phyloP scores from a whole-genome alignment of 345 rosid species.

The Anacardium occidentale region DNA sequence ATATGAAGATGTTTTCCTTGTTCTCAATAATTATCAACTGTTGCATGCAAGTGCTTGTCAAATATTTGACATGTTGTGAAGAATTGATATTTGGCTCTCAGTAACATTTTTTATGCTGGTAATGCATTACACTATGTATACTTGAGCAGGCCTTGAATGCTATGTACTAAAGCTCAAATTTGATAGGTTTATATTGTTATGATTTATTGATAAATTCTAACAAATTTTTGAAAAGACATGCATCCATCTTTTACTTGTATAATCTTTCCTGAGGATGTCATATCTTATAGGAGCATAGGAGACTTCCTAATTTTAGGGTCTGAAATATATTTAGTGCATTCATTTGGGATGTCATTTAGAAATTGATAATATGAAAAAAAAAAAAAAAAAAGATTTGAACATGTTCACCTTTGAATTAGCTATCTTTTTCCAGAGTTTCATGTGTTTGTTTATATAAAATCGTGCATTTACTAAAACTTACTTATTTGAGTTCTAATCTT shows the following conservation, averaged over 20 bases:
- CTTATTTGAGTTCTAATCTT: slow-evolving; percentile 8
- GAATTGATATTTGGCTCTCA: background rate
- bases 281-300: background rate
- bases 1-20: background rate
- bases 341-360: background rate
- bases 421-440: background rate
- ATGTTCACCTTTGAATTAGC: background rate
- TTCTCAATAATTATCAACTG: slow-evolving; percentile 1
- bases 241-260: background rate
- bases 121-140: background rate
- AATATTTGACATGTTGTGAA: background rate
- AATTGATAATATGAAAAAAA: background rate
- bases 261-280: background rate
- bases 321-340: background rate
- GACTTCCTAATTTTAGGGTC: background rate
- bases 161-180: background rate
- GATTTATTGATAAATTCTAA: background rate
- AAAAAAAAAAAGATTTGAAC: too few species aligned
- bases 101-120: background rate
- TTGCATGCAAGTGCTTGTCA: background rate
- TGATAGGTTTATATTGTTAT: background rate
- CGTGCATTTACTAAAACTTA: slow-evolving; percentile 1
- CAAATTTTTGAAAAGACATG: background rate
- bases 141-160: background rate
- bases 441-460: slow-evolving; percentile 6